Evolutionary conservation across 139 green algal species (phyloP).

Genomic region (Desmodesmus armatus): DNA sequence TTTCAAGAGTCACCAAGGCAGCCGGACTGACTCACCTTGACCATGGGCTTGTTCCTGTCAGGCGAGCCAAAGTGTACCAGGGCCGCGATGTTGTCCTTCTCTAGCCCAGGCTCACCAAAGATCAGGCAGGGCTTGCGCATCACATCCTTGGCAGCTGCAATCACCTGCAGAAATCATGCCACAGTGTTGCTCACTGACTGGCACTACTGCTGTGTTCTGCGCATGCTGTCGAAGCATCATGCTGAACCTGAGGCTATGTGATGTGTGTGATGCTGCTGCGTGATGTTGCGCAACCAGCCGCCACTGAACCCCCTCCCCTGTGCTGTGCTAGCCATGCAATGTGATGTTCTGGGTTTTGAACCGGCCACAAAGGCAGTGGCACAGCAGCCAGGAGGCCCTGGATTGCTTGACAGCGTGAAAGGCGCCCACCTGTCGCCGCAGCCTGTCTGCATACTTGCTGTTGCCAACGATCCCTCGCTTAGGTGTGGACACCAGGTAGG

Average conservation of each 20-base stretch:
- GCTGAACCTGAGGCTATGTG: too few relatives aligned
- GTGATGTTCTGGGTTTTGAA: too few relatives aligned
- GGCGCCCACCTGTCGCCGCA: slow-evolving; percentile 66
- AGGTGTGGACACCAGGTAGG: slow-evolving; percentile 68
- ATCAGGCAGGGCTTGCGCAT: slow-evolving; percentile 61
- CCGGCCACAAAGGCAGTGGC: too few relatives aligned
- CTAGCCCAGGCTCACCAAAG: slow-evolving; percentile 79
- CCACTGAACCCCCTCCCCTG: too few relatives aligned
- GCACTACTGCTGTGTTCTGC: too few relatives aligned
- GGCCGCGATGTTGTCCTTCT: slow-evolving; percentile 73
- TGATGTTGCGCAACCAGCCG: too few relatives aligned
- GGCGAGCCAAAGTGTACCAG: slow-evolving; percentile 77
- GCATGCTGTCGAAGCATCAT: too few relatives aligned
- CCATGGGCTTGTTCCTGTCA: slow-evolving; percentile 52
- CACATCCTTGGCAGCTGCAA: slow-evolving; percentile 33
- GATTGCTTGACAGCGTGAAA: too few relatives aligned
- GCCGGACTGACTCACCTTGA: slow-evolving; percentile 55
- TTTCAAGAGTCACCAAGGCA: too few relatives aligned
- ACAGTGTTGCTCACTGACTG: neutral
- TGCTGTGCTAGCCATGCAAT: too few relatives aligned
- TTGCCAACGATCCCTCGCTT: slow-evolving; percentile 71
- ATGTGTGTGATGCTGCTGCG: too few relatives aligned
- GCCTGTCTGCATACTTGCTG: slow-evolving; percentile 65
- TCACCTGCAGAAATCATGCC: slow-evolving; percentile 18
- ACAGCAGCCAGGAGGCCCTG: too few relatives aligned